phyloP scores from a whole-genome alignment of 2,329 filamentous ascomycete species.

The Diaporthe sp. region DNA sequence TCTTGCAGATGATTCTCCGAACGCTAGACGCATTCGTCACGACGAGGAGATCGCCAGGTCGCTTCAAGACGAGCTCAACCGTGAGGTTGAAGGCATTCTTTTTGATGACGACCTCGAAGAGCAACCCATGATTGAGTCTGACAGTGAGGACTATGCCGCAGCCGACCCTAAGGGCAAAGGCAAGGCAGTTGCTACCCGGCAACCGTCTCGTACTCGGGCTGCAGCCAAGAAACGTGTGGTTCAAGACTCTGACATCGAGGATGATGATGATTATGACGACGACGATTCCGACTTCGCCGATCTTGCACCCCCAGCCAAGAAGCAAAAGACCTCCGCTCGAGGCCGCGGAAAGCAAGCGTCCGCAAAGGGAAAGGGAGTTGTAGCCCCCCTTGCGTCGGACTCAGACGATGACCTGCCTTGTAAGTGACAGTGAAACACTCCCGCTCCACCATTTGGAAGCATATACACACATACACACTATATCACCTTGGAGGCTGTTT shows the following conservation, averaged over 20 bases:
- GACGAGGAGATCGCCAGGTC: slow-evolving; percentile 67
- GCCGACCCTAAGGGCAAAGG: slow-evolving; percentile 36
- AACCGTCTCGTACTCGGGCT: slow-evolving; percentile 5
- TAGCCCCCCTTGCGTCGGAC: neutral
- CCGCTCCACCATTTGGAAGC: no score
- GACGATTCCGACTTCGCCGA: slow-evolving; percentile 35
- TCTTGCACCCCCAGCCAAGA: slow-evolving; percentile 31
- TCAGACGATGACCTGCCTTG: slow-evolving; percentile 32
- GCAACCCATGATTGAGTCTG: slow-evolving; percentile 5
- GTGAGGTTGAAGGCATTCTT: slow-evolving; percentile 29
- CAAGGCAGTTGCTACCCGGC: slow-evolving; percentile 30
- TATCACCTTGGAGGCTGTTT: neutral
- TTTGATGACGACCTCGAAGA: slow-evolving; percentile 42
- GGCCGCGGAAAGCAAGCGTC: slow-evolving; percentile 14
- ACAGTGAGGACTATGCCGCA: slow-evolving; percentile 32
- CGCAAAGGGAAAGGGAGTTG: slow-evolving; percentile 24
- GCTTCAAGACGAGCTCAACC: slow-evolving; percentile 63
- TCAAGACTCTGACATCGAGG: slow-evolving; percentile 37
- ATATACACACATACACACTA: neutral
- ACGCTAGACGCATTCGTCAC: slow-evolving; percentile 65
- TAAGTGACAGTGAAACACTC: slow-evolving; percentile 7
- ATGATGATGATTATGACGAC: slow-evolving; percentile 44
- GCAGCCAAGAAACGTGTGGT: slow-evolving; percentile 8
- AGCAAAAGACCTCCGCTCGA: slow-evolving; percentile 33
- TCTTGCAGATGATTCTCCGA: slow-evolving; percentile 52